These are phyloP conservation scores for Kodamaea laetipori DNA, from an alignment of 805 yeast species.

Conservation along the genomic window DNA sequence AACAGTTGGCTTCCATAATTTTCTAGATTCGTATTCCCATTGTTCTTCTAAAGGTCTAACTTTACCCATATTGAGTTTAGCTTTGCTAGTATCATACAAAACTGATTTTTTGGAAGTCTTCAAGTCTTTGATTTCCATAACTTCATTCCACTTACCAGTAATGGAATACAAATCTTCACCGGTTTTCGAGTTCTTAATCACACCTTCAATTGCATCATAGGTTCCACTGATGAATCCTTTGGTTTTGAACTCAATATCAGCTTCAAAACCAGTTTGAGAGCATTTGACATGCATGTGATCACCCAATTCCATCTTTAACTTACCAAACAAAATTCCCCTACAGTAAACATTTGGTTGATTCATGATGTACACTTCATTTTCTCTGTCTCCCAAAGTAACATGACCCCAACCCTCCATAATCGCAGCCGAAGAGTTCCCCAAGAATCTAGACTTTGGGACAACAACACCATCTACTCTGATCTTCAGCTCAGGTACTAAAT, in stretches of 20 bases:
- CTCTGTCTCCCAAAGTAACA: conserved; percentile 63
- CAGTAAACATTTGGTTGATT: conserved; percentile 97
- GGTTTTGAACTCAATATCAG: conserved; percentile 90
- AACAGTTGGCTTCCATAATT: conserved; percentile 79
- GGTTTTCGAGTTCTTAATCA: conserved; percentile 47
- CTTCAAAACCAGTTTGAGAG: conserved; percentile 55
- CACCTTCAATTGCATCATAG: conserved; percentile 86
- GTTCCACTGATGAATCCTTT: conserved; percentile 93
- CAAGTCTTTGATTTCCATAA: conserved; percentile 60
- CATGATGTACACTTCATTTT: conserved; percentile 72
- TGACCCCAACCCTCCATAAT: conserved; percentile 91
- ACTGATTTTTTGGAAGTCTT: conserved; percentile 52
- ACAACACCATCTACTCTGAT: conserved; percentile 89
- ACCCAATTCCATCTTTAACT: conserved; percentile 86
- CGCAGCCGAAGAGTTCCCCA: conserved; percentile 96
- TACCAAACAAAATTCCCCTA: conserved; percentile 89
- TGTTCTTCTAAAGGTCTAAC: conserved; percentile 83
- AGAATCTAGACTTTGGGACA: conserved; percentile 81
- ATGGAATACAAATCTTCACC: conserved; percentile 65
- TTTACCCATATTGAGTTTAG: conserved; percentile 58
- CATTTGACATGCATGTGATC: conserved; percentile 84
- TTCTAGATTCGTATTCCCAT: conserved; percentile 76
- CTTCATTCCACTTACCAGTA: conserved; percentile 92
- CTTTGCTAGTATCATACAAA: conserved; percentile 48
- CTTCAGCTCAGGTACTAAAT: conserved; percentile 74